Percentiles rank a stretch among this genome's conserved stretches.
These are phyloP conservation scores for Ambrosiella xylebori DNA, from an alignment of 2,329 filamentous ascomycete genomes.

Conservation along the genomic window DNA sequence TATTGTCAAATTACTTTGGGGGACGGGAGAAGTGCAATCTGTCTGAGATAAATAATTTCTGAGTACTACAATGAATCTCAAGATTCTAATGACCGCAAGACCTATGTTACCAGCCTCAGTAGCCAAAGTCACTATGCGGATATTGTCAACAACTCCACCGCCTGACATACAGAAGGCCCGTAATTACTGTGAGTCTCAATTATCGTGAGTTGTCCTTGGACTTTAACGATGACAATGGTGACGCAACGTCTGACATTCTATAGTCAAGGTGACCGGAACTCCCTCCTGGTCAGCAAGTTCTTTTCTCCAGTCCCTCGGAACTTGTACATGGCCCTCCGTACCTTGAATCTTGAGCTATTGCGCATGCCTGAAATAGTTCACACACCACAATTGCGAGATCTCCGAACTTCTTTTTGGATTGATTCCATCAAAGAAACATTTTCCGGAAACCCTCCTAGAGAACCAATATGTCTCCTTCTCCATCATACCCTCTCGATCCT, in stretches of 20 bases:
- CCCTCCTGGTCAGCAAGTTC: slow-evolving; percentile 72
- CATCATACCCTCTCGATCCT: slow-evolving; percentile 32
- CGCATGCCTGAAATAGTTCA: slow-evolving; percentile 80
- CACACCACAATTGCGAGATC: slow-evolving; percentile 65
- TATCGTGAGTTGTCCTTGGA: neutral
- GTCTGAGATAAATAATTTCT: too few relatives aligned
- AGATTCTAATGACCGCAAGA: too few relatives aligned
- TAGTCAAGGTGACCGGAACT: slow-evolving; percentile 78
- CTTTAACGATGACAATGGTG: neutral
- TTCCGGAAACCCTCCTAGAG: slow-evolving; percentile 61
- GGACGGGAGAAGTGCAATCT: too few relatives aligned
- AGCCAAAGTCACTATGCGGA: too few relatives aligned
- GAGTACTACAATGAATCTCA: too few relatives aligned
- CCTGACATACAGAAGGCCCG: neutral
- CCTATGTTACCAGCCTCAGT: too few relatives aligned
- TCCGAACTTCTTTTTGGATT: slow-evolving; percentile 92
- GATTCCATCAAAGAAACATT: slow-evolving; percentile 69
- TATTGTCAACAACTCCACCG: too few relatives aligned
- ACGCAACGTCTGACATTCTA: neutral
- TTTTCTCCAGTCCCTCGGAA: slow-evolving; percentile 58
- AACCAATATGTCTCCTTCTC: slow-evolving; percentile 77
- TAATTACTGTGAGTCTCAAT: slow-evolving; percentile 3
- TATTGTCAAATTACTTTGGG: too few relatives aligned
- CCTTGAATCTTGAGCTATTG: slow-evolving; percentile 84
- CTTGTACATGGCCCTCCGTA: slow-evolving; percentile 77